Evolutionary conservation across 257 asterid species (phyloP), one percentile per base, ranked within the genome.

Genomic region (Cordia subcordata): DNA sequence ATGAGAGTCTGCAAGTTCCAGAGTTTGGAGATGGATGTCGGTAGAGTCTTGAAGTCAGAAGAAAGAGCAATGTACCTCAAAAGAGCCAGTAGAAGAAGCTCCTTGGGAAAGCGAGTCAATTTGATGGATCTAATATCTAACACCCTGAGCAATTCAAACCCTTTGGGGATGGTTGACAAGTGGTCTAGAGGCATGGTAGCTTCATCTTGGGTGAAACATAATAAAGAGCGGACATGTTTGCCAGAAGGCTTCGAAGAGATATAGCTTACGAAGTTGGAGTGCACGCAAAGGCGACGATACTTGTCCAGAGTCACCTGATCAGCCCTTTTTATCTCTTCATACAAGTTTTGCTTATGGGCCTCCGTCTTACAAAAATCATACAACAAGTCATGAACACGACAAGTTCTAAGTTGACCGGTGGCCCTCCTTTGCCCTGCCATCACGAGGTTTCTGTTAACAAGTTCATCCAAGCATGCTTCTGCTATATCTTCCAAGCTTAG

Each of bases 401-500:
- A 27, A 27, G 35, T 27, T 27, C 35, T 27, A 1, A 27, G 35
- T 27, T 27, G 35, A 27, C 35, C 35, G 6, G 35, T 27, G 35
- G 35, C 35, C 35, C 35, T 27, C 35, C 35, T 27, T 27, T 27
- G 35, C 35, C 35, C 35, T 27, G 35, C 35, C 35, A 27, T 27
- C 35, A 27, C 35, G 3, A 27, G 6, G 35, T 27, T 27, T 27
- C 35, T 27, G 35, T 27, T 27, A 14, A 22, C 58, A 35, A 83
- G 78, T 0, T 71, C 78, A 13, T 73, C 46, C 68, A 83, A 4
- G 53, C 63, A 60, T 6, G 49, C 69, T 20, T 71, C 67, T 0
- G 90, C 87, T 13, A 38, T 51, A 53, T 64, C 64, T 66, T 80
- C 90, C 62, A 69, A 0, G 54, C 67, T 68, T 38, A 49, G 10